phyloP scores from a whole-genome alignment of 768 basidiomycete species.

The Lactarius hengduanensis region DNA sequence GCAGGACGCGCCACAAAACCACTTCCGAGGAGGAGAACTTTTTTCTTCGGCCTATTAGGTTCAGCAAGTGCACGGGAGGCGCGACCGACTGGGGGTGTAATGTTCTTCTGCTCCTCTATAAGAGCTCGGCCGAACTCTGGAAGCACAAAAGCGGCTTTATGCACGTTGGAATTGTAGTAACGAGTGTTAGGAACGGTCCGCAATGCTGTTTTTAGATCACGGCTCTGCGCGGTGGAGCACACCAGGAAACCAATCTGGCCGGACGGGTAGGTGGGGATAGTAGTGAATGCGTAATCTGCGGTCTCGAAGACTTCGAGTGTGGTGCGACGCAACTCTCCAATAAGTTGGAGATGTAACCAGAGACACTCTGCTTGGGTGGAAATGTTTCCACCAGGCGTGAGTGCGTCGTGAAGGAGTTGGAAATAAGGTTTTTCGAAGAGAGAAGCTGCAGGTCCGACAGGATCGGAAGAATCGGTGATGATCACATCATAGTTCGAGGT shows the following conservation, averaged over 20 bases:
- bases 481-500: slow-evolving; percentile 91
- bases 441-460: slow-evolving; percentile 90
- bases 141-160: slow-evolving; percentile 80
- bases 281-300: slow-evolving; percentile 90
- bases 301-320: slow-evolving; percentile 74
- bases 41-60: slow-evolving; percentile 55
- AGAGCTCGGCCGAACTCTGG: slow-evolving; percentile 87
- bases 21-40: slow-evolving; percentile 86
- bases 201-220: slow-evolving; percentile 71
- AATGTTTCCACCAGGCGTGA: slow-evolving; percentile 87
- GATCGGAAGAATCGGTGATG: slow-evolving; percentile 98
- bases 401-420: slow-evolving; percentile 86
- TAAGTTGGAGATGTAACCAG: slow-evolving; percentile 91
- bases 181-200: slow-evolving; percentile 66
- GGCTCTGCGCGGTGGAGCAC: slow-evolving; percentile 70
- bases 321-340: slow-evolving; percentile 67
- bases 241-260: slow-evolving; percentile 96
- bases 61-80: slow-evolving; percentile 46
- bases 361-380: slow-evolving; percentile 95
- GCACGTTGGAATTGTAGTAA: slow-evolving; percentile 85
- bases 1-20: slow-evolving; percentile 97
- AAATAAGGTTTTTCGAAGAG: slow-evolving; percentile 99
- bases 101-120: slow-evolving; percentile 68
- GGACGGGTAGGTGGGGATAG: slow-evolving; percentile 97
- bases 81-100: slow-evolving; percentile 75